Conservation (phyloP, 225 moss, liverwort and hornwort species). For the Takakia lepidozioides region DNA sequence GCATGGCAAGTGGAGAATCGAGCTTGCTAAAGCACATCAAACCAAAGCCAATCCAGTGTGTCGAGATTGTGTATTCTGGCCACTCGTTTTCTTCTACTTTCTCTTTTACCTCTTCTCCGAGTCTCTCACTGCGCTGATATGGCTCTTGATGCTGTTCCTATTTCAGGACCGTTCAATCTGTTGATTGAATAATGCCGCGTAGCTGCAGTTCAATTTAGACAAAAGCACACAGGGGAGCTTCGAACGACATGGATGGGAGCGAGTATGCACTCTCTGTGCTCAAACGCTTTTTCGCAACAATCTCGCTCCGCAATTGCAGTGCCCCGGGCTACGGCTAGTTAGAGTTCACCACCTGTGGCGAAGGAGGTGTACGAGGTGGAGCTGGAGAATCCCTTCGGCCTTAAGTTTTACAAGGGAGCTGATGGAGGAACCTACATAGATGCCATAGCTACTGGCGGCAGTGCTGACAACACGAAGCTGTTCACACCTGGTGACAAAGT, state of each 20-base stretch:
- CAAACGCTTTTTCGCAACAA: conserved; percentile 9
- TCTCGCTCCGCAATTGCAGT: conserved; percentile 16
- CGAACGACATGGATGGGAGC: conserved; percentile 12
- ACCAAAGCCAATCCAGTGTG: no score
- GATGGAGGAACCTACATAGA: conserved; percentile 92
- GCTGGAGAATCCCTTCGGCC: conserved; percentile 84
- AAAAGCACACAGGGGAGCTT: no score
- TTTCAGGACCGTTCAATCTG: no score
- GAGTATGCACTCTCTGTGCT: conserved; percentile 16
- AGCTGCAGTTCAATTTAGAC: conserved; percentile 27
- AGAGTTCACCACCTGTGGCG: conserved; percentile 38
- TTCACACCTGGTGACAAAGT: conserved; percentile 77
- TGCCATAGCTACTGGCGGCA: conserved; percentile 64
- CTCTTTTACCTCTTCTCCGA: no score
- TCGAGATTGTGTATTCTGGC: no score
- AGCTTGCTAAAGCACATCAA: no score
- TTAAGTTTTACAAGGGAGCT: conserved; percentile 82
- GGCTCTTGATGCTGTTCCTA: no score
- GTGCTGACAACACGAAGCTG: conserved; percentile 42
- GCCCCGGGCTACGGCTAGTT: conserved; percentile 51
- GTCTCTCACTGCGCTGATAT: no score
- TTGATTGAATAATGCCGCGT: no score
- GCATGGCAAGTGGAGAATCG: no score
- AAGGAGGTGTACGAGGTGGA: conserved; percentile 83
- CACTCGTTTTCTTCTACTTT: no score